phyloP scores from a whole-genome alignment of 2,329 filamentous ascomycete species.

The Hirsutella rhossiliensis region DNA sequence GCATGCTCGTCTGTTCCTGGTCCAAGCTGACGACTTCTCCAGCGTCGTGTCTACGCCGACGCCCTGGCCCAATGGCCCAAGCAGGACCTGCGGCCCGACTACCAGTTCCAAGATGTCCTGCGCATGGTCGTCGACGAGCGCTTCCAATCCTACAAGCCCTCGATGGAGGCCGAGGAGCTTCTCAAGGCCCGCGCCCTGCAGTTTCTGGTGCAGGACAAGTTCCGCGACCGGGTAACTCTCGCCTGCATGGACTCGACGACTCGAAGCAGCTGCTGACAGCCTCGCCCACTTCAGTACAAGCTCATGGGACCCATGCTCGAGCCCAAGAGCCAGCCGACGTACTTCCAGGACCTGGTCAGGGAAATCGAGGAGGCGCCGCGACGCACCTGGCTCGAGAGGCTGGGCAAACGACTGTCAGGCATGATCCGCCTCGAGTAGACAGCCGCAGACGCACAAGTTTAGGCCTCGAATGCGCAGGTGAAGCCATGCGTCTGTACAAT shows the following conservation, averaged over 20 bases:
- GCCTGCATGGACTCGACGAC: neutral
- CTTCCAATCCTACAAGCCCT: slow-evolving; percentile 18
- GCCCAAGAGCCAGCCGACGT: slow-evolving; percentile 51
- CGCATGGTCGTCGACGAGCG: slow-evolving; percentile 22
- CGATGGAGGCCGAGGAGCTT: slow-evolving; percentile 35
- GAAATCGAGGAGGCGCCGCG: slow-evolving; percentile 53
- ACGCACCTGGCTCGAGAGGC: slow-evolving; percentile 38
- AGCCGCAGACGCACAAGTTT: neutral
- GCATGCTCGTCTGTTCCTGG: neutral
- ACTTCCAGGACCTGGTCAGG: slow-evolving; percentile 47
- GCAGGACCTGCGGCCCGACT: slow-evolving; percentile 49
- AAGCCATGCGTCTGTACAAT: neutral
- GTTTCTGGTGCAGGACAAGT: slow-evolving; percentile 47
- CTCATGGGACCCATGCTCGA: slow-evolving; percentile 37
- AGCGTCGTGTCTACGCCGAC: slow-evolving; percentile 25
- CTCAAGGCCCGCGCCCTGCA: slow-evolving; percentile 48
- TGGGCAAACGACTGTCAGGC: slow-evolving; percentile 43
- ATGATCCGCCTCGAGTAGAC: slow-evolving; percentile 44
- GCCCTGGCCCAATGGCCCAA: slow-evolving; percentile 46
- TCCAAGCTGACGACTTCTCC: neutral
- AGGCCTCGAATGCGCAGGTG: neutral
- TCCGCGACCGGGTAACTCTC: slow-evolving; percentile 39
- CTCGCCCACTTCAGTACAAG: slow-evolving; percentile 22
- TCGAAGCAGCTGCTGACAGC: neutral
- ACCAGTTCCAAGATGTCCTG: slow-evolving; percentile 48